Evolutionary conservation across 75 land plant species (phyloP), one percentile per base, ranked within the genome.

Genomic region (Chamaecyparis obtusa): DNA sequence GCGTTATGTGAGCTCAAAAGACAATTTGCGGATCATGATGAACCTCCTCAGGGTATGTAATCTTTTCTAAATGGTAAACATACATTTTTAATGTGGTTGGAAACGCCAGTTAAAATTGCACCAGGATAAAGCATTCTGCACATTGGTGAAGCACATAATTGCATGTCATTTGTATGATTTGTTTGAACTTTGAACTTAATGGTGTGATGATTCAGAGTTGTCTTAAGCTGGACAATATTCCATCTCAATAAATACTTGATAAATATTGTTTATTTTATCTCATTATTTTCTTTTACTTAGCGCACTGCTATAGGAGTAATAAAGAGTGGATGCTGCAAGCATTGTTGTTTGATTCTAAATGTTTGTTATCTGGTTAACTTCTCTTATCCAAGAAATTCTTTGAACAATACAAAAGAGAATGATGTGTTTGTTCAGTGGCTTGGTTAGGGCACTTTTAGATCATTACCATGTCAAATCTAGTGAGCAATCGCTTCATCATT

Each of bases 21-120:
- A 98, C 33, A 98, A 98, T 85, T 88, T 98, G 80, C 90, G 94
- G 83, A 95, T 96, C 54, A 91, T 98, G 37, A 98, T 98, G 99
- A 96, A 98, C 92, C 99, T 98, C 87, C 94, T 98, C 7, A 92
- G 95, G 87, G 98, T 96, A 93, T 57, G 77, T 84, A 49, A 55
- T 83, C 14, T 83, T 41, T 41, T 48, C 21, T 41, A 11, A 14
- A 36, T 83, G 21, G 82, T 5, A 36, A 39, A 21, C n/a, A 30
- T 71, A 33, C 14, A 33, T 37, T 41, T 33, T 86, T 85, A 74
- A 74, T 74, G 16, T 33, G 9, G 76, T 32, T 32, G 76, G 76
- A 24, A 74, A 74, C 3, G 13, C 33, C 16, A 33, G 41, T 27
- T 80, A 39, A 2, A 80, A 16, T 6, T 27, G 48, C 30, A 80